Base-by-base conservation (phyloP, 2,329 filamentous ascomycete species). In the Macrophomina pseudophaseolina region DNA sequence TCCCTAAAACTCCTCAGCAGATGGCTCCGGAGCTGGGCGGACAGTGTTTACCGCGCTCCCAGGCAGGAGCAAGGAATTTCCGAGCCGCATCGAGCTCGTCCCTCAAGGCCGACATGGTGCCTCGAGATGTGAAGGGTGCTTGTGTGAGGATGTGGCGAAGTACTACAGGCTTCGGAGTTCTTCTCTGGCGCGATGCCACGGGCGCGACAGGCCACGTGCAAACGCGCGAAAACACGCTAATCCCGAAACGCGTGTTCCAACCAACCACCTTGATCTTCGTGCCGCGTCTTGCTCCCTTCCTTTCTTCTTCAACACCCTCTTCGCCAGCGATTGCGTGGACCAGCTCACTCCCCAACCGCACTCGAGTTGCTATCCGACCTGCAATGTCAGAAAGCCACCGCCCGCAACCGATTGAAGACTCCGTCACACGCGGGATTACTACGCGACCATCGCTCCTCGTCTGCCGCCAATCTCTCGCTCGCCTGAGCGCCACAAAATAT, bases 381-480 rank as follows among this genome's bases (percentile, higher is more conserved):
- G 32, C 44, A 58, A 46, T 28, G 18, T 5, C 53, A 44, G 30
- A n/a, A 51, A 16, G 1, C n/a, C 9, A 4, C 33, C 23, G 35
- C 2, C 32, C 11, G 11, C 64, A n/a, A 53, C 46, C 63, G 72
- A 23, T 73, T 75, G 73, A 75, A 69, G 59, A 79, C 72, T 71
- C 73, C 71, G 62, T 66, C 58, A 67, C 67, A 68, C 33, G 71
- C 68, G 71, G 74, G 74, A 71, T 68, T 56, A 64, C 68, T 69
- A 69, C 70, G 69, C 70, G 70, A 49, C 65, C 42, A 44, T 38
- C 52, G 53, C n/a, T 66, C 69, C 68, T 65, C 62, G 46, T 67
- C 62, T 49, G 58, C 68, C 62, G 54, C 66, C 71, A 71, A 74
- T 74, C 74, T 76, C 76, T 78, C 75, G 72, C 75, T 76, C 74